Conservation (phyloP, 441 rosid genomes). For the Dalechampia spathulata region DNA sequence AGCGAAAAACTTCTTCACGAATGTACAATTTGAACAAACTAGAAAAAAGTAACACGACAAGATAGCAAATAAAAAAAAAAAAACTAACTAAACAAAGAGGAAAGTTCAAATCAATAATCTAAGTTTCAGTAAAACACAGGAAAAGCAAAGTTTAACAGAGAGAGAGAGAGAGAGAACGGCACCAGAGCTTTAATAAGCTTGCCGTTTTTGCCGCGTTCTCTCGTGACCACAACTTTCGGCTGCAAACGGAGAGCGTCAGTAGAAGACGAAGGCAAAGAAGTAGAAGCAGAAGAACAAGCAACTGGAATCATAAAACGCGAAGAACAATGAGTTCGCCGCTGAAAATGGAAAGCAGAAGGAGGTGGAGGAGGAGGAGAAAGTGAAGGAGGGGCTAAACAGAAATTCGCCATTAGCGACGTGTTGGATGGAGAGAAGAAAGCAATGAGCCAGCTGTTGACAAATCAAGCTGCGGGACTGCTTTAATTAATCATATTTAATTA, state of each 20-base stretch:
- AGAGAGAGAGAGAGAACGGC: constrained; percentile 7
- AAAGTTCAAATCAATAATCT: no score
- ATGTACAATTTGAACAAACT: no score
- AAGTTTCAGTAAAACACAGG: not conserved
- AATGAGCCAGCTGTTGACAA: constrained; percentile 17
- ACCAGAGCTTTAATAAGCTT: constrained; percentile 80
- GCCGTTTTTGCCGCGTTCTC: constrained; percentile 84
- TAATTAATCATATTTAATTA: not conserved
- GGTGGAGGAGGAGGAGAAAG: not conserved
- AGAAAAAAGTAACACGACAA: no score
- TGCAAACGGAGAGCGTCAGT: no score
- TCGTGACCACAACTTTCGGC: constrained; percentile 75
- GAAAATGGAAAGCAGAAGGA: constrained; percentile 12
- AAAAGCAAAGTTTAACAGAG: not conserved
- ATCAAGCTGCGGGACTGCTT: constrained; percentile 5
- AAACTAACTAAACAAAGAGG: no score
- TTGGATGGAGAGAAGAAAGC: constrained; percentile 8
- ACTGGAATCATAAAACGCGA: constrained; percentile 13
- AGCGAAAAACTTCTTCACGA: no score
- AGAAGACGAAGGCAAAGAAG: constrained; percentile 12
- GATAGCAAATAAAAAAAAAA: no score
- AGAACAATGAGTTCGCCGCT: constrained; percentile 12
- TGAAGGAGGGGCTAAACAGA: constrained; percentile 13
- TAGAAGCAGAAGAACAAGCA: constrained; percentile 17
- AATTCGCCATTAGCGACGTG: constrained; percentile 30